These are phyloP conservation scores for Discostella stelligera DNA, from an alignment of 352 stramenopile genomes.

Conservation along the genomic window DNA sequence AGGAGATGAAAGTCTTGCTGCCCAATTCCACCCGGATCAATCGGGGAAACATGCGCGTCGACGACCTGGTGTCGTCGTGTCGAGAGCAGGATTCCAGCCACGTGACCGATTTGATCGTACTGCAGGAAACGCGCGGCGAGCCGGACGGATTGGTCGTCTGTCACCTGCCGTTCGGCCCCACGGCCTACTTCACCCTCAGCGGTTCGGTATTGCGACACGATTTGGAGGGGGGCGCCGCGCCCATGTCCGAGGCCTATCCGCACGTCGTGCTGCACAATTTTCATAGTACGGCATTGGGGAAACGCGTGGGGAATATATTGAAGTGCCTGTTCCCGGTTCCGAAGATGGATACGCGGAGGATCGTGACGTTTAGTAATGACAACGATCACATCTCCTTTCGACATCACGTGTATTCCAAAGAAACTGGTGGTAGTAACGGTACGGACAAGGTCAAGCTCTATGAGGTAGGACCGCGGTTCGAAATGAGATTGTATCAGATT, in stretches of 20 bases:
- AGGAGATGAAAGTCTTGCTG: slow-evolving; percentile 97
- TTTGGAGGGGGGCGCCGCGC: slow-evolving; percentile 91
- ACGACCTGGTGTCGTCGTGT: slow-evolving; percentile 94
- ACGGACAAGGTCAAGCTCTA: slow-evolving; percentile 89
- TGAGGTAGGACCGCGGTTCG: slow-evolving; percentile 96
- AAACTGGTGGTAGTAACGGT: slow-evolving; percentile 2
- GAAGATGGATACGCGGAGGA: slow-evolving; percentile 91
- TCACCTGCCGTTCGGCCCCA: slow-evolving; percentile 98
- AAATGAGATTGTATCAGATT: slow-evolving; percentile 97
- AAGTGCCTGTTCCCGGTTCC: slow-evolving; percentile 99
- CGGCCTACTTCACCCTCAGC: slow-evolving; percentile 96
- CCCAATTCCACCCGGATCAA: slow-evolving; percentile 98
- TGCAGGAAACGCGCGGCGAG: slow-evolving; percentile 98
- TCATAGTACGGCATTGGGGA: slow-evolving; percentile 92
- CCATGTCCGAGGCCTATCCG: slow-evolving; percentile 83
- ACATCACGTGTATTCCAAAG: slow-evolving; percentile 98
- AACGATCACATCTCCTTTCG: slow-evolving; percentile 99
- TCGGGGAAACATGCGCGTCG: slow-evolving; percentile 92
- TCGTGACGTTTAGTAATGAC: slow-evolving; percentile 98
- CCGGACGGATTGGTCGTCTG: slow-evolving; percentile 97
- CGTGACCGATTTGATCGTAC: slow-evolving; percentile 97
- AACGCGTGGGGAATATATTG: slow-evolving; percentile 95
- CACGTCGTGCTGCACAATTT: slow-evolving; percentile 93
- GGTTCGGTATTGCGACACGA: slow-evolving; percentile 98
- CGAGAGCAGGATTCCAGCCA: slow-evolving; percentile 85